Percentiles rank a stretch among this genome's conserved stretches.
Conservation (phyloP, 495 filamentous ascomycete genomes). For the Daldinia decipiens region DNA sequence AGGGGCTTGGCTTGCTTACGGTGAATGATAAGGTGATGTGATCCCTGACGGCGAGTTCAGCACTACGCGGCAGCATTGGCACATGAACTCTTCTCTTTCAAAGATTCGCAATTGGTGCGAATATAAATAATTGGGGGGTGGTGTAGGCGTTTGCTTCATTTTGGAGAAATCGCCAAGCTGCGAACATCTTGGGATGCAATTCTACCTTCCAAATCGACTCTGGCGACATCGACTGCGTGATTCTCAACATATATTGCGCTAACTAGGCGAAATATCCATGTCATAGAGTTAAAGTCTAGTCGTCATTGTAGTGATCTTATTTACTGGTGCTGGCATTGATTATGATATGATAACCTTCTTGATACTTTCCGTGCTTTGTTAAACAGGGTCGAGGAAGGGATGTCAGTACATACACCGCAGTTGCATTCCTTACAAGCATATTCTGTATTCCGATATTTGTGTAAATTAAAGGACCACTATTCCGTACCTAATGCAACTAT, state of each 20-base stretch:
- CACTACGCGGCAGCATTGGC: background rate
- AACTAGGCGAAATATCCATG: background rate
- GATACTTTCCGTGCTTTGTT: no score
- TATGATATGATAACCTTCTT: no score
- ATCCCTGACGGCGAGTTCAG: background rate
- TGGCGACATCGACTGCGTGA: slow-evolving; percentile 21
- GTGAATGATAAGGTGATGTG: background rate
- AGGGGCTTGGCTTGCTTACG: background rate
- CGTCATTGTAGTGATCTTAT: no score
- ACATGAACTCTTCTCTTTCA: background rate
- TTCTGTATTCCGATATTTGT: no score
- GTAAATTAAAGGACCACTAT: no score
- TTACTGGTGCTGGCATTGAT: no score
- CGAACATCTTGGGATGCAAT: slow-evolving; percentile 5
- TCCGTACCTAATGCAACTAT: no score
- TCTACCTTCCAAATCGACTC: slow-evolving; percentile 34
- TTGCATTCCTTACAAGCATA: no score
- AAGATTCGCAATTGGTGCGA: background rate
- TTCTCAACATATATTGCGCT: slow-evolving; percentile 25
- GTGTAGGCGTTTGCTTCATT: background rate
- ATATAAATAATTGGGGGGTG: background rate
- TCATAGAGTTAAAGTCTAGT: background rate
- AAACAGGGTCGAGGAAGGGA: no score
- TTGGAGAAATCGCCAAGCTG: slow-evolving; percentile 24
- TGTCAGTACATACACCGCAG: no score